Percentiles rank a stretch among this genome's conserved stretches.
These are phyloP conservation scores for Cladorrhinum samala DNA, from an alignment of 495 filamentous ascomycete species.

Conservation along the genomic window DNA sequence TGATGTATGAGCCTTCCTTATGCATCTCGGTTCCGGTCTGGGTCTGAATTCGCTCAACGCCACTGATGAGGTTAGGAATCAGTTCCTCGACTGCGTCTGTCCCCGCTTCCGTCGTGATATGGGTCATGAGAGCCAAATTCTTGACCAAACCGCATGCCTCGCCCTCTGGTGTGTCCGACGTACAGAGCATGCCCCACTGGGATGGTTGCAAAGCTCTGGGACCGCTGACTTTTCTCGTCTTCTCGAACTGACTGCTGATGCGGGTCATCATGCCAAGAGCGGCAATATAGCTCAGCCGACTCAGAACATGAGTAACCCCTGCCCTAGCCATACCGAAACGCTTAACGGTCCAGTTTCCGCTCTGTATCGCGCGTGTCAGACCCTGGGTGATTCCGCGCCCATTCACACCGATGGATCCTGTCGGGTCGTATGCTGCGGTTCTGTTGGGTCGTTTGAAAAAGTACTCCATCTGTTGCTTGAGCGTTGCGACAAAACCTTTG, in stretches of 20 bases:
- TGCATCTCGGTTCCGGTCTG: constrained; percentile 79
- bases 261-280: constrained; percentile 99
- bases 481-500: constrained; percentile 81
- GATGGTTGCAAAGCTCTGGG: constrained; percentile 94
- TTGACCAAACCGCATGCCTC: constrained; percentile 98
- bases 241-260: constrained; percentile 97
- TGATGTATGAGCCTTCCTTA: constrained; percentile 71
- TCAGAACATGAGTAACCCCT: constrained; percentile 93
- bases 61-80: constrained; percentile 68
- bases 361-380: constrained; percentile 89
- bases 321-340: constrained; percentile 98
- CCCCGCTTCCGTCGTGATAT: constrained; percentile 93
- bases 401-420: constrained; percentile 66
- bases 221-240: constrained; percentile 91
- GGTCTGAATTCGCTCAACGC: constrained; percentile 49
- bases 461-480: constrained; percentile 90
- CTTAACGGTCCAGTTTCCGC: constrained; percentile 94
- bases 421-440: constrained; percentile 79
- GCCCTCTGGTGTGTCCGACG: constrained; percentile 95
- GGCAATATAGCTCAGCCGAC: constrained; percentile 90
- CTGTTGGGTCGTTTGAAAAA: constrained; percentile 84
- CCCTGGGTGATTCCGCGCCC: constrained; percentile 79
- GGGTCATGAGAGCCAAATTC: constrained; percentile 97
- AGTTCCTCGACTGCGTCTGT: constrained; percentile 79
- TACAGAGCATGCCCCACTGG: constrained; percentile 95